These are phyloP conservation scores for Rhododendron griersonianum DNA, from an alignment of 148 eudicot species.

Conservation along the genomic window DNA sequence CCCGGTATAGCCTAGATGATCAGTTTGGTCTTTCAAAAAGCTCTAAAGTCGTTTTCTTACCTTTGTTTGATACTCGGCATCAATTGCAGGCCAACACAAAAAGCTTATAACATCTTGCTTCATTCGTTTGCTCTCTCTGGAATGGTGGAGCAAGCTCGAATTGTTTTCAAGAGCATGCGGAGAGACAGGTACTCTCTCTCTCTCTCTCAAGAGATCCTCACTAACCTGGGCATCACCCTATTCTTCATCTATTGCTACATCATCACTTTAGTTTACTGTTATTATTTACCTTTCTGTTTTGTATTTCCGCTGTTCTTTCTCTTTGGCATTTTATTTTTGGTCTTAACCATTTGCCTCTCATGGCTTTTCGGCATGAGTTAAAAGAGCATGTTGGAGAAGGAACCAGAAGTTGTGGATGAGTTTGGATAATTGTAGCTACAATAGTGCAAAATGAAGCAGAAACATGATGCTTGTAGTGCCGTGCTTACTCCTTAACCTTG, in stretches of 20 bases:
- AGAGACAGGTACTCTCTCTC: slow-evolving; percentile 69
- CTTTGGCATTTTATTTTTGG: background rate
- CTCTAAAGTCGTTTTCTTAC: background rate
- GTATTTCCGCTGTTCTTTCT: background rate
- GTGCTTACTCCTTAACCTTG: background rate
- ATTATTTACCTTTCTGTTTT: background rate
- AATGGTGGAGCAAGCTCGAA: slow-evolving; percentile 90
- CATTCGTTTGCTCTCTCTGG: slow-evolving; percentile 97
- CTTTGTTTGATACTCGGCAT: background rate
- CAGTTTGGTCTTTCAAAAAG: background rate
- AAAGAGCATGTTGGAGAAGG: background rate
- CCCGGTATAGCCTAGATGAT: background rate
- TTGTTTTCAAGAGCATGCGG: slow-evolving; percentile 91
- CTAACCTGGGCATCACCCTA: background rate
- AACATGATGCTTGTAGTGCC: background rate
- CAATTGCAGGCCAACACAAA: slow-evolving; percentile 77
- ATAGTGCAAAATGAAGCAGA: background rate
- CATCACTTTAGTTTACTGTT: background rate
- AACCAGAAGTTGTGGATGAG: background rate
- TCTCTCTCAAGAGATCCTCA: background rate
- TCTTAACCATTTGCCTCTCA: background rate
- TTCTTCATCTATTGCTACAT: background rate
- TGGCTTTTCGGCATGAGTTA: background rate
- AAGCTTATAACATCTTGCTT: slow-evolving; percentile 90
- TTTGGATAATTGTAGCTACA: background rate